These are phyloP conservation scores for Penicillium concentricum DNA, from an alignment of 2,329 filamentous ascomycete genomes.

Conservation along the genomic window DNA sequence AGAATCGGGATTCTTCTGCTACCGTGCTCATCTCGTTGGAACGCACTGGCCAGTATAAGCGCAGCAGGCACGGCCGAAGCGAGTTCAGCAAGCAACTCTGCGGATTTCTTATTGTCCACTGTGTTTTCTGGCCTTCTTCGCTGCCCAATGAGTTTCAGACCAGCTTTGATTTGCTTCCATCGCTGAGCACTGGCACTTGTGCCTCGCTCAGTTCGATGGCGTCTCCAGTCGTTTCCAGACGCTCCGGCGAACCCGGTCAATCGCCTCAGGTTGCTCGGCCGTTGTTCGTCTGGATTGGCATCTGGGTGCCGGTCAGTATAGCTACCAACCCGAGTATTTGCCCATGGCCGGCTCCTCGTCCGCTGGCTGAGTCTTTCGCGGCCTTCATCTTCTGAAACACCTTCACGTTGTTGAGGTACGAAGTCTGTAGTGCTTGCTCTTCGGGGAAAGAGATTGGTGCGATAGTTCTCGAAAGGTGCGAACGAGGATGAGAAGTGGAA, in stretches of 20 bases:
- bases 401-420: constrained; percentile 57
- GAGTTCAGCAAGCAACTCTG: constrained; percentile 92
- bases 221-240: constrained; percentile 50
- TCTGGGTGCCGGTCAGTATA: constrained; percentile 54
- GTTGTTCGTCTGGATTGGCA: constrained; percentile 53
- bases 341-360: constrained; percentile 58
- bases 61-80: constrained; percentile 90
- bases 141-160: constrained; percentile 72
- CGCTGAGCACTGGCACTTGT: constrained; percentile 73
- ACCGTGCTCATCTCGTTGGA: constrained; percentile 93
- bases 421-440: constrained; percentile 66
- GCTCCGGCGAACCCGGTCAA: constrained; percentile 64
- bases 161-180: constrained; percentile 92
- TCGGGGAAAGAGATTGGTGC: constrained; percentile 56
- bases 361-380: constrained; percentile 63
- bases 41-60: constrained; percentile 93
- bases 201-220: constrained; percentile 60
- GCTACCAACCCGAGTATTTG: constrained; percentile 48
- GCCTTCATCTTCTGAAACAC: constrained; percentile 73
- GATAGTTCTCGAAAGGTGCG: constrained; percentile 46
- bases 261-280: constrained; percentile 64
- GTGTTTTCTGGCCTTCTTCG: constrained; percentile 79
- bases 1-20: constrained; percentile 93
- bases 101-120: constrained; percentile 91
- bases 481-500: constrained; percentile 49